Evolutionary conservation across 2,329 filamentous ascomycete species (phyloP).

Genomic region (Fusarium sp.): DNA sequence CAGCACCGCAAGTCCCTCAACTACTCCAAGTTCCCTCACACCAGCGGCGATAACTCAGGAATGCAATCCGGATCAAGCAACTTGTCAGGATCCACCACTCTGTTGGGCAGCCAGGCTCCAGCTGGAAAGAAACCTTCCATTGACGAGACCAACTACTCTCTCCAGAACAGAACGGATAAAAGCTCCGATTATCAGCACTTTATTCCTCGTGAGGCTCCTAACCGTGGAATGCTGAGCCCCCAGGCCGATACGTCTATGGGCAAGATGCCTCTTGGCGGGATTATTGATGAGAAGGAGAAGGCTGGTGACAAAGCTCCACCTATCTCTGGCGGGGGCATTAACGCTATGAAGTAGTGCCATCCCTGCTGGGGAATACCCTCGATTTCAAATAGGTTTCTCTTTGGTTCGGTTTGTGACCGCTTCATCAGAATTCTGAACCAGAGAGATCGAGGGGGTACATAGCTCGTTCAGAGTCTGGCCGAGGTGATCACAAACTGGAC

Average conservation of each 20-base stretch:
- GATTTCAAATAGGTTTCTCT: neutral
- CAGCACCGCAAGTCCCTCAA: neutral
- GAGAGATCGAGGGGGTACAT: neutral
- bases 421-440: too few relatives aligned
- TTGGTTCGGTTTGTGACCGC: neutral
- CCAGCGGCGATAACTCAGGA: accelerated
- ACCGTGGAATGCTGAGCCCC: neutral
- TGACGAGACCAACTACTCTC: conserved; percentile 16
- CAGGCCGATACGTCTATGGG: neutral
- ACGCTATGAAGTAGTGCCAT: neutral
- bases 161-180: conserved; percentile 4
- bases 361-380: accelerated
- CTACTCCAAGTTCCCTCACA: conserved; percentile 11
- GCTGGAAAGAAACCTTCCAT: conserved; percentile 4
- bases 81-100: neutral
- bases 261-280: neutral
- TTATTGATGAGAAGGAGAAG: conserved; percentile 11
- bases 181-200: neutral
- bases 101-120: neutral
- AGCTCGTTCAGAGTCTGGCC: accelerated
- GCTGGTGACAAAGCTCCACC: conserved; percentile 4
- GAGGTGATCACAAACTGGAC: neutral
- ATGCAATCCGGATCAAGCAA: neutral
- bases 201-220: conserved; percentile 3
- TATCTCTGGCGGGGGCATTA: conserved; percentile 5